phyloP scores from a whole-genome alignment of 2,329 filamentous ascomycete species.

The Aureobasidium sp. region DNA sequence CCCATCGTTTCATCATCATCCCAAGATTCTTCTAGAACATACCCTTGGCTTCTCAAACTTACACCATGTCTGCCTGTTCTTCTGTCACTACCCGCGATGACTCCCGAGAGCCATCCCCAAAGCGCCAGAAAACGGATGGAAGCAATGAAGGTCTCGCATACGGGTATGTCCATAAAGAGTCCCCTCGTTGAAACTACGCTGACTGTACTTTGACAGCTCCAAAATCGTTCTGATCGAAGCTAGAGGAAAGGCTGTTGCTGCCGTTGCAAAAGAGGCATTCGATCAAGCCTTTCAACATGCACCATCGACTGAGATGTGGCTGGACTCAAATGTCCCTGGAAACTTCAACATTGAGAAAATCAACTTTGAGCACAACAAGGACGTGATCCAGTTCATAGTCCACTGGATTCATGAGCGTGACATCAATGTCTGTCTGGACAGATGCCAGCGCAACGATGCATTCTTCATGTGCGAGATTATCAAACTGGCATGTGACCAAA shows the following conservation, averaged over 20 bases:
- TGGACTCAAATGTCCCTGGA: no score
- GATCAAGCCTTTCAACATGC: not conserved
- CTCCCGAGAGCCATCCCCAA: not conserved
- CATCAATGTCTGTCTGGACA: not conserved
- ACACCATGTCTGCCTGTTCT: not conserved
- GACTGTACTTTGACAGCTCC: not conserved
- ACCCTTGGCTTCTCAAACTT: no score
- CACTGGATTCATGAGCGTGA: not conserved
- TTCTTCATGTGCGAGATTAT: not conserved
- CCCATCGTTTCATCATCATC: no score
- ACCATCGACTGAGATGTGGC: no score
- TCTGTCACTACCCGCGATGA: not conserved
- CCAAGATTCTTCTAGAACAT: no score
- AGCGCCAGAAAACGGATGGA: not conserved
- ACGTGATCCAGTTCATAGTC: not conserved
- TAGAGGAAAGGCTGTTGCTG: not conserved
- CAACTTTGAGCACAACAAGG: no score
- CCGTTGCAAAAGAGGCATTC: not conserved
- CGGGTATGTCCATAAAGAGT: not conserved
- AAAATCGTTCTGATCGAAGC: not conserved
- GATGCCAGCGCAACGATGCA: no score
- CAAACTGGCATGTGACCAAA: not conserved
- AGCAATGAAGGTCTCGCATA: no score
- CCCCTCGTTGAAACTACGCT: no score
- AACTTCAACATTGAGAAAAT: no score